Percentiles rank a stretch among this genome's conserved stretches.
Evolutionary conservation across 78 protist species (phyloP).

Genomic region (Dictyostelium citrinum): DNA sequence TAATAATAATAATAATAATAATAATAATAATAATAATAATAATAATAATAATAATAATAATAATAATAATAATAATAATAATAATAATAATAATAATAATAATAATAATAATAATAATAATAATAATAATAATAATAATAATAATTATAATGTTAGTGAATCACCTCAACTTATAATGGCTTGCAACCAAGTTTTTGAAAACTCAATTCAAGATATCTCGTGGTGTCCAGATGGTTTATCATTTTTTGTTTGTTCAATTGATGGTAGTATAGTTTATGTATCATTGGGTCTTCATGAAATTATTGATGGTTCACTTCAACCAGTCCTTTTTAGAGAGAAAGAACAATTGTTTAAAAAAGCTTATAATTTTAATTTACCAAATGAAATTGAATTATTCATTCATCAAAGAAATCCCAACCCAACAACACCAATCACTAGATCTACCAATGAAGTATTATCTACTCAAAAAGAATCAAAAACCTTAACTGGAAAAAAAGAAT

Average conservation of each 20-base stretch:
- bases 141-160: neutral
- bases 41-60: neutral
- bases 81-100: neutral
- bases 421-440: neutral
- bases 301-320: neutral
- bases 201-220: conserved; percentile 16
- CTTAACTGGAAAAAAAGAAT: neutral
- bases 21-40: neutral
- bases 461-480: neutral
- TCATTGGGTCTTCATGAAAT: neutral
- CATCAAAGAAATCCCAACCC: neutral
- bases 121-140: neutral
- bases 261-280: neutral
- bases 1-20: no score
- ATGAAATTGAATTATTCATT: neutral
- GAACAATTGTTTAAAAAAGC: neutral
- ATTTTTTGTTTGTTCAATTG: neutral
- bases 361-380: neutral
- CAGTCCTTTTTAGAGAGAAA: neutral
- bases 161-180: neutral
- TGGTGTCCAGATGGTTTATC: conserved; percentile 34
- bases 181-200: neutral
- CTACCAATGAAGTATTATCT: neutral
- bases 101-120: neutral
- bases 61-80: neutral